Evolutionary conservation across 805 yeast genomes (phyloP).

Genomic region (Blastobotrys muscicola): DNA sequence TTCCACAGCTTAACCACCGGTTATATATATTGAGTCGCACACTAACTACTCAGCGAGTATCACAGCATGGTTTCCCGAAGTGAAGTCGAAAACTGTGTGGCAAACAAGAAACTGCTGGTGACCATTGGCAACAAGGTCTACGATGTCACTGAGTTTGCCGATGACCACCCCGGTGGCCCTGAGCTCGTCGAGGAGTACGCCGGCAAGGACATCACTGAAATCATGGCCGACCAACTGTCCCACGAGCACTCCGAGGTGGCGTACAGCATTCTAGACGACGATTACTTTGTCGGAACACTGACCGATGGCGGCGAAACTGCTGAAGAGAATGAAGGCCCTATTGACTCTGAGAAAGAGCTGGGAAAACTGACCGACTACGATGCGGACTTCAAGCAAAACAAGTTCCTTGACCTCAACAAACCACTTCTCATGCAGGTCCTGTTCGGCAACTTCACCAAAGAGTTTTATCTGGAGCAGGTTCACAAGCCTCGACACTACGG

Average conservation of each 20-base stretch:
- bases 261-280: slow-evolving; percentile 76
- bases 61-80: slow-evolving; percentile 45
- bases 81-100: slow-evolving; percentile 37
- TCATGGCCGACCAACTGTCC: slow-evolving; percentile 60
- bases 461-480: slow-evolving; percentile 88
- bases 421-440: slow-evolving; percentile 79
- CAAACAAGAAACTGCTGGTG: slow-evolving; percentile 47
- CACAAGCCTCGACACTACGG: slow-evolving; percentile 98
- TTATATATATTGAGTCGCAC: not conserved
- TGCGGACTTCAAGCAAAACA: slow-evolving; percentile 64
- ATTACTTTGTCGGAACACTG: slow-evolving; percentile 67
- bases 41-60: slow-evolving; percentile 26
- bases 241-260: slow-evolving; percentile 83
- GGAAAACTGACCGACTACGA: slow-evolving; percentile 69
- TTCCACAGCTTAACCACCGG: not conserved
- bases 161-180: slow-evolving; percentile 66
- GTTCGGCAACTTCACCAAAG: slow-evolving; percentile 66
- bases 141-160: slow-evolving; percentile 64
- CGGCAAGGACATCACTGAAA: slow-evolving; percentile 44
- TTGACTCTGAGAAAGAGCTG: slow-evolving; percentile 62
- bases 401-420: slow-evolving; percentile 74
- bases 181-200: slow-evolving; percentile 39
- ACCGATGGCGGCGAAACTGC: slow-evolving; percentile 74
- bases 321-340: slow-evolving; percentile 44
- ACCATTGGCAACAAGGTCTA: slow-evolving; percentile 71